Conservation (phyloP, 2,329 filamentous ascomycete genomes). For the Tolypocladium tropicale region DNA sequence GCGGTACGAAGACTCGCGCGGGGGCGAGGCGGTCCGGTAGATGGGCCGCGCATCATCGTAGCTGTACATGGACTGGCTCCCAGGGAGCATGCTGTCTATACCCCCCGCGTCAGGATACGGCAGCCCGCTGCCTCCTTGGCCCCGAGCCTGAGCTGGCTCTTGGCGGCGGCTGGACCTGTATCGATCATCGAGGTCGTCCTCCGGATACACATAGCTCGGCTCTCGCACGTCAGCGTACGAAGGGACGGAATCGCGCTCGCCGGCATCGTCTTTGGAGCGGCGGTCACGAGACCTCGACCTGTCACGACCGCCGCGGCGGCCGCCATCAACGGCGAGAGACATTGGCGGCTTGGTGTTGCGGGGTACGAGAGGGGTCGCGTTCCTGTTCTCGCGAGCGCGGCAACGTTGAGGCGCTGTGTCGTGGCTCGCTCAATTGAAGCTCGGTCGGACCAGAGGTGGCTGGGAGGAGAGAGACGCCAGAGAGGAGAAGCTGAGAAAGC, state of each 20-base stretch:
- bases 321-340: constrained; percentile 40
- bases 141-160: constrained; percentile 22
- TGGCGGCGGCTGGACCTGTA: constrained; percentile 18
- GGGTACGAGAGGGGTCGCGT: not conserved
- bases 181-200: constrained; percentile 30
- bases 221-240: constrained; percentile 30
- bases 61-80: constrained; percentile 25
- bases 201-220: constrained; percentile 29
- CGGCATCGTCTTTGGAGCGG: constrained; percentile 19
- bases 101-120: constrained; percentile 29
- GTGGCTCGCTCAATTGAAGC: not conserved
- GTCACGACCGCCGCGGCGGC: constrained; percentile 33
- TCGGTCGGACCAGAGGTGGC: not conserved
- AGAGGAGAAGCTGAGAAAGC: not conserved
- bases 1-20: constrained; percentile 23
- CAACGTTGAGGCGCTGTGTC: not conserved
- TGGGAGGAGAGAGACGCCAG: not conserved
- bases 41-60: constrained; percentile 25
- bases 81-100: constrained; percentile 26
- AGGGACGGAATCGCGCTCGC: constrained; percentile 17
- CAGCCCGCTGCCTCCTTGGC: constrained; percentile 19
- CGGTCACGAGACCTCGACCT: constrained; percentile 33
- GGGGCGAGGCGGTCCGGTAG: constrained; percentile 24
- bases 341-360: constrained; percentile 24
- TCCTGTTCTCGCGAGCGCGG: not conserved